These are phyloP conservation scores for Colletotrichum costaricense DNA, from an alignment of 2,329 filamentous ascomycete species.

Conservation along the genomic window DNA sequence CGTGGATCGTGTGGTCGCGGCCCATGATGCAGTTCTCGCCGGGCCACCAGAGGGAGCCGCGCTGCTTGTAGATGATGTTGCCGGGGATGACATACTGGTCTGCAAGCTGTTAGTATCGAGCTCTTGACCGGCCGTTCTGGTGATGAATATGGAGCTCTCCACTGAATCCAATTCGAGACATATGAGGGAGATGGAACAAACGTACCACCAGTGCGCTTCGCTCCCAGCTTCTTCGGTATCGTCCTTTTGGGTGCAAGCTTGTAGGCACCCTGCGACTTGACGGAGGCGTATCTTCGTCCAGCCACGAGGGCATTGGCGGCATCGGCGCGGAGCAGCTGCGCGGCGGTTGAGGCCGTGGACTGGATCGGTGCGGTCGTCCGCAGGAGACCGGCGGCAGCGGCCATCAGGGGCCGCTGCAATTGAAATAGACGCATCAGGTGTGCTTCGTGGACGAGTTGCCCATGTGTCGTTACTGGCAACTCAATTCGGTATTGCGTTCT, in stretches of 20 bases:
- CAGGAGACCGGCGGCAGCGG: constrained; percentile 48
- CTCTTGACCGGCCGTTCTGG: neutral
- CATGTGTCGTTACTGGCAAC: constrained; percentile 24
- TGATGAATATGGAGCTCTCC: neutral
- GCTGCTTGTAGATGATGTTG: constrained; percentile 98
- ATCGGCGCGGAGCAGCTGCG: constrained; percentile 33
- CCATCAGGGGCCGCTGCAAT: constrained; percentile 58
- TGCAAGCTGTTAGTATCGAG: constrained; percentile 47
- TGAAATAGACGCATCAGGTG: constrained; percentile 57
- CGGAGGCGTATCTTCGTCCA: constrained; percentile 66
- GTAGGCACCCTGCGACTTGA: constrained; percentile 75
- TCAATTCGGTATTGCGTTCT: constrained; percentile 14
- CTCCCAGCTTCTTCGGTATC: constrained; percentile 85
- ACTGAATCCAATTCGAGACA: neutral
- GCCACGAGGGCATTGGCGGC: constrained; percentile 54
- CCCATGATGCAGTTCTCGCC: constrained; percentile 97
- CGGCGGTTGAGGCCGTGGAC: constrained; percentile 30
- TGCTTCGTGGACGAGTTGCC: constrained; percentile 32
- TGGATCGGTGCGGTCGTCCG: constrained; percentile 33
- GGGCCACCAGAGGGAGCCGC: constrained; percentile 92
- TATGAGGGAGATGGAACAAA: constrained; percentile 32
- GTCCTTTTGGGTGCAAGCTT: constrained; percentile 72
- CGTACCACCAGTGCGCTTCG: constrained; percentile 90
- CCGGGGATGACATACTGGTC: constrained; percentile 94
- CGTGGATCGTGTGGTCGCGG: constrained; percentile 95